Evolutionary conservation across 768 basidiomycete genomes (phyloP).

Genomic region (Russula sp.): DNA sequence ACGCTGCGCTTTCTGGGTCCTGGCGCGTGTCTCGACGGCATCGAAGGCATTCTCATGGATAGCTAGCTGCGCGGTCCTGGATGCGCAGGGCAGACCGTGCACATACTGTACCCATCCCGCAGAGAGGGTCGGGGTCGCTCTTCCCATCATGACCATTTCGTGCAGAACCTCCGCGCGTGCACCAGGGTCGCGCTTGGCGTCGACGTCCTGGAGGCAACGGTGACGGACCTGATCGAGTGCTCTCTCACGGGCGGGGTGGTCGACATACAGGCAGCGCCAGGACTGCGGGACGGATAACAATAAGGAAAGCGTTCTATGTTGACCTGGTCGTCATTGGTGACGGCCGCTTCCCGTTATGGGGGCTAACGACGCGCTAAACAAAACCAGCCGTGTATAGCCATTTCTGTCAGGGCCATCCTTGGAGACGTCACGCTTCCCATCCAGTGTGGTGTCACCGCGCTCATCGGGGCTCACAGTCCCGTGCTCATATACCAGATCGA

Average conservation of each 20-base stretch:
- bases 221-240: too few species aligned
- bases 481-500: constrained; percentile 92
- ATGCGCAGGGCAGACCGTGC: constrained; percentile 57
- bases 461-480: constrained; percentile 76
- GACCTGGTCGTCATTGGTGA: constrained; percentile 86
- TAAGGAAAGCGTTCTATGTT: constrained; percentile 55
- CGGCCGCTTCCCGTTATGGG: constrained; percentile 35
- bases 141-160: constrained; percentile 48
- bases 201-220: constrained; percentile 71
- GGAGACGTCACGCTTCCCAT: constrained; percentile 73
- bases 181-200: too few species aligned
- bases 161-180: too few species aligned
- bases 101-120: constrained; percentile 79
- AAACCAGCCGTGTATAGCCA: constrained; percentile 50
- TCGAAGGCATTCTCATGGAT: constrained; percentile 73
- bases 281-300: constrained; percentile 35
- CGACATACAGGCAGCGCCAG: constrained; percentile 54
- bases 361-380: too few species aligned
- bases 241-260: constrained; percentile 49
- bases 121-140: constrained; percentile 59
- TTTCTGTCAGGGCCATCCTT: constrained; percentile 79
- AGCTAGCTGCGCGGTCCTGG: constrained; percentile 75
- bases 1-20: constrained; percentile 73
- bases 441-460: constrained; percentile 76
- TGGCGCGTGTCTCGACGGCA: constrained; percentile 67